These are phyloP conservation scores for Arthroderma sp. DNA, from an alignment of 2,329 filamentous ascomycete species.

Conservation along the genomic window DNA sequence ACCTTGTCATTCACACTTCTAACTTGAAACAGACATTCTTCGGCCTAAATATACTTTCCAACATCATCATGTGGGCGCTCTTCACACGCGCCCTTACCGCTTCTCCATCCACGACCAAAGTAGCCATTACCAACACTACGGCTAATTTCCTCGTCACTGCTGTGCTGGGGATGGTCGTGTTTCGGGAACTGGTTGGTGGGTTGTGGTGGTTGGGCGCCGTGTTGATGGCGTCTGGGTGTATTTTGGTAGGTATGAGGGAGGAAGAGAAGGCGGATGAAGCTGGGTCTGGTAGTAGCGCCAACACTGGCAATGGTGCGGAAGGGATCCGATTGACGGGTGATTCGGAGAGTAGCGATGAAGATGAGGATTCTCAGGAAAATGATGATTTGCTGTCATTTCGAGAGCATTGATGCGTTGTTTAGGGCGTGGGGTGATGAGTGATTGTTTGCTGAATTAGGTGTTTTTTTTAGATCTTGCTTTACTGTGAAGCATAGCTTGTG, in stretches of 20 bases:
- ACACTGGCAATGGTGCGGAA: background rate
- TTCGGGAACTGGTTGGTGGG: constrained; percentile 41
- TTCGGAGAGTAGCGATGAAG: constrained; percentile 4
- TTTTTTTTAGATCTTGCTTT: no score
- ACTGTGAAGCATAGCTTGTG: background rate
- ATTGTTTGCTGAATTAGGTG: no score
- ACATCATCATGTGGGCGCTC: constrained; percentile 51
- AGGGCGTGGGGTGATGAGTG: no score
- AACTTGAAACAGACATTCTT: constrained; percentile 39
- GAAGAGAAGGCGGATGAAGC: constrained; percentile 21
- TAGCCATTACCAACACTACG: constrained; percentile 51
- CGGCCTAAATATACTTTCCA: constrained; percentile 48
- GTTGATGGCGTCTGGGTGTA: constrained; percentile 47
- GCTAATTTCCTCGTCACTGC: constrained; percentile 52
- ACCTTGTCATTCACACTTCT: background rate
- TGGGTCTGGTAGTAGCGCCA: constrained; percentile 4
- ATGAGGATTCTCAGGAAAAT: background rate
- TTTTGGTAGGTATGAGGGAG: constrained; percentile 49
- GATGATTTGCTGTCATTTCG: background rate
- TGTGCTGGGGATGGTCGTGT: constrained; percentile 44
- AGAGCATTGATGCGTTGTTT: background rate
- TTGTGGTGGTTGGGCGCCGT: constrained; percentile 51
- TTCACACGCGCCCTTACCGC: constrained; percentile 51
- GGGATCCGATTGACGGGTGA: constrained; percentile 4
- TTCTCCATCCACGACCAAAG: constrained; percentile 47